Percentiles rank a stretch among this genome's conserved stretches.
These are phyloP conservation scores for Rhizoclosmatium sp. DNA, from an alignment of 192 early-diverging fungal species.

Conservation along the genomic window DNA sequence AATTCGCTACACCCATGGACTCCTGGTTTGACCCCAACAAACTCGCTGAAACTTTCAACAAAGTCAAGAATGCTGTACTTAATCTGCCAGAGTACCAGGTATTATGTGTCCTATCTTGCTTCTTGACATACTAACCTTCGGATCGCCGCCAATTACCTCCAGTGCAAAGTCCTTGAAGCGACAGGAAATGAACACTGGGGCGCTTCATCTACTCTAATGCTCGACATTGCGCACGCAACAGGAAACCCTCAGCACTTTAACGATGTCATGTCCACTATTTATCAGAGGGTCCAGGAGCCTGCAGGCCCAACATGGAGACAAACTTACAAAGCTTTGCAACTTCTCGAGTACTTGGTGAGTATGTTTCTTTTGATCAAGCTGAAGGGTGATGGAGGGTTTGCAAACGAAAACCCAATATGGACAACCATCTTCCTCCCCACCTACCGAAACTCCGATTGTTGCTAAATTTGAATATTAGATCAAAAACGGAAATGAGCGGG, in stretches of 20 bases:
- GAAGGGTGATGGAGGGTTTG: not conserved
- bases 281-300: conserved; percentile 85
- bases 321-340: conserved; percentile 94
- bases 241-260: conserved; percentile 88
- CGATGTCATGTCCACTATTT: conserved; percentile 95
- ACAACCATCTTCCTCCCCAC: too few species aligned
- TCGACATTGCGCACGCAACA: conserved; percentile 86
- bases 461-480: conserved; percentile 44
- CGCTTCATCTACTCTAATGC: conserved; percentile 91
- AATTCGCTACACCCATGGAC: not conserved
- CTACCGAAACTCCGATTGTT: not conserved
- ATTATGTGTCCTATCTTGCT: conserved; percentile 51
- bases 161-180: conserved; percentile 69
- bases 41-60: conserved; percentile 49
- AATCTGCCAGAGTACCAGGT: conserved; percentile 94
- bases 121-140: conserved; percentile 50
- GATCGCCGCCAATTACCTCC: not conserved
- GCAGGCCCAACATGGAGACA: conserved; percentile 88
- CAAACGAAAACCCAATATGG: too few species aligned
- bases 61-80: conserved; percentile 85
- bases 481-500: conserved; percentile 93
- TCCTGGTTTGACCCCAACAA: conserved; percentile 21
- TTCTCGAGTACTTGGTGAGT: conserved; percentile 83
- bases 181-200: conserved; percentile 95
- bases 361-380: not conserved